Conservation (phyloP, 2,329 filamentous ascomycete species). For the Calonectria hawksworthii region DNA sequence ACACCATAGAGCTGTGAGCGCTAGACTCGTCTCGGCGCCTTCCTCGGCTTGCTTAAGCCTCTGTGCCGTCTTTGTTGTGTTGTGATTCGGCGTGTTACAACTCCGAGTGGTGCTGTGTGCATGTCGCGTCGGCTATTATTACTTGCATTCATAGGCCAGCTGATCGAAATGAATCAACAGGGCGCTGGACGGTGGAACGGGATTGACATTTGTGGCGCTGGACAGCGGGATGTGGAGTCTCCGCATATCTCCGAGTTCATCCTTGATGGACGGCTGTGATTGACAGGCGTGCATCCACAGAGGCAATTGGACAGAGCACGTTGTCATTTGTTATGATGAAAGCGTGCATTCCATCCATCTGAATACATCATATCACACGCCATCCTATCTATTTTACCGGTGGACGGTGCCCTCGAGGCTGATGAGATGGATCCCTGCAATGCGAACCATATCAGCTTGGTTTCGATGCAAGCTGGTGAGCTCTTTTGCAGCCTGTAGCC, state of each 20-base stretch:
- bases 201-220: neutral
- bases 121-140: neutral
- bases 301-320: neutral
- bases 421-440: slow-evolving; percentile 19
- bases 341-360: too few relatives aligned
- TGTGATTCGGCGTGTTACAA: neutral
- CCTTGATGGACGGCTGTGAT: neutral
- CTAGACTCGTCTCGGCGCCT: slow-evolving; percentile 2
- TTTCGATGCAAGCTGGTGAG: neutral
- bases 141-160: neutral
- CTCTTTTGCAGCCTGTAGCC: neutral
- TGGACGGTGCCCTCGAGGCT: neutral
- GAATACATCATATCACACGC: too few relatives aligned
- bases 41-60: neutral
- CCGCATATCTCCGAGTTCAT: neutral
- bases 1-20: neutral
- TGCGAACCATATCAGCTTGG: slow-evolving; percentile 4
- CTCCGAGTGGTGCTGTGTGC: neutral
- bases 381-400: too few relatives aligned
- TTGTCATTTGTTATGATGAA: neutral
- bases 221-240: neutral
- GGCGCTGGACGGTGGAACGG: neutral
- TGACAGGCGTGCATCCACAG: neutral
- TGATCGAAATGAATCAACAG: neutral
- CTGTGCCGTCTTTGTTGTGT: neutral